phyloP scores from a whole-genome alignment of 805 yeast species.

The Lachancea waltii region DNA sequence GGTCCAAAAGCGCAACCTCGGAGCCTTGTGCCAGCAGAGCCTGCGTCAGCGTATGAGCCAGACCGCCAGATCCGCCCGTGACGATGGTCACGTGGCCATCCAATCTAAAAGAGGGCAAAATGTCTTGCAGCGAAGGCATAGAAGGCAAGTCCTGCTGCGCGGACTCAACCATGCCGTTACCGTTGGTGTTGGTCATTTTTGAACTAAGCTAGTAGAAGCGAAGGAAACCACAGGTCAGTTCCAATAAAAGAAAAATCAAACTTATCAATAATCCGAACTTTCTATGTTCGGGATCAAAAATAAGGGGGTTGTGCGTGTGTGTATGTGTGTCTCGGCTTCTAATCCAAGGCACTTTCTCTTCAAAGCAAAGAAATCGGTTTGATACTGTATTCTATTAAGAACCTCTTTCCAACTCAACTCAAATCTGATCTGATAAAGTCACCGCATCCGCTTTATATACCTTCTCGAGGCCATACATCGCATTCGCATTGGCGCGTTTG shows the following conservation, averaged over 20 bases:
- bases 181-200: constrained; percentile 2
- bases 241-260: too few species aligned
- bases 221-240: too few species aligned
- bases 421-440: background rate
- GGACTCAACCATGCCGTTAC: constrained; percentile 14
- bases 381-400: too few species aligned
- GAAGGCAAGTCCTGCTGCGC: constrained; percentile 22
- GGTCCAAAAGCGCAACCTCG: constrained; percentile 64
- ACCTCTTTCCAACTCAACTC: background rate
- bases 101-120: constrained; percentile 58
- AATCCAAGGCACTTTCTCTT: too few species aligned
- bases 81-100: constrained; percentile 66
- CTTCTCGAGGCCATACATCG: background rate
- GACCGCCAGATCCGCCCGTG: constrained; percentile 81
- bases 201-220: too few species aligned
- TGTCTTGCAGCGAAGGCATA: constrained; percentile 32
- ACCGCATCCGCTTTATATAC: background rate
- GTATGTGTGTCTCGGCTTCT: too few species aligned
- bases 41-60: constrained; percentile 57
- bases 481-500: too few species aligned
- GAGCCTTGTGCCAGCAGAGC: constrained; percentile 74
- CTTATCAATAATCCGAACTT: too few species aligned
- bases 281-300: too few species aligned
- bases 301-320: too few species aligned
- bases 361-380: too few species aligned